These are phyloP conservation scores for Saturnispora serradocipensis DNA, from an alignment of 805 yeast species.

Conservation along the genomic window DNA sequence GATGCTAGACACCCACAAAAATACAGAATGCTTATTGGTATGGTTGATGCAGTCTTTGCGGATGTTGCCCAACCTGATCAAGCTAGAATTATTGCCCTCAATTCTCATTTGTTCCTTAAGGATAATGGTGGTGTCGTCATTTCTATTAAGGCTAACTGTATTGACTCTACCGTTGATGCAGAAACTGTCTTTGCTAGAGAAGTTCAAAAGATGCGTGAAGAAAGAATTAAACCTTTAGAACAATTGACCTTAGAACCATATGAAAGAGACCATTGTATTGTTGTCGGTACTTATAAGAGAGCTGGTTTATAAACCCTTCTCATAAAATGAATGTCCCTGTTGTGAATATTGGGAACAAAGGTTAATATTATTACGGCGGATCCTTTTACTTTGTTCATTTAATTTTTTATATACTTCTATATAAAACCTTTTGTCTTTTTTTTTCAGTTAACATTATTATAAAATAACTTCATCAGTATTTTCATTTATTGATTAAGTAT, in stretches of 20 bases:
- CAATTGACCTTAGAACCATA: conserved; percentile 98
- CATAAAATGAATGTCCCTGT: background rate
- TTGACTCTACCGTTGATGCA: conserved; percentile 98
- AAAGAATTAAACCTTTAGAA: conserved; percentile 95
- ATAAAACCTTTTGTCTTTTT: background rate
- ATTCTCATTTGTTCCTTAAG: conserved; percentile 95
- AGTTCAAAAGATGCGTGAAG: conserved; percentile 97
- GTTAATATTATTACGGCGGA: background rate
- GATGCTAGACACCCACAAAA: conserved; percentile 99
- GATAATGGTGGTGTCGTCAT: conserved; percentile 98
- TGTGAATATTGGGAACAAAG: background rate
- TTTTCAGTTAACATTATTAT: background rate
- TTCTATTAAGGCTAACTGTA: conserved; percentile 99
- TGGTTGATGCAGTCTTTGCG: conserved; percentile 98
- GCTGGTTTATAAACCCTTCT: conserved; percentile 46
- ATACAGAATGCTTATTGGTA: conserved; percentile 97
- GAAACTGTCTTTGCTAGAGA: conserved; percentile 99
- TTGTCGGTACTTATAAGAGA: conserved; percentile 94
- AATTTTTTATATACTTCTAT: background rate
- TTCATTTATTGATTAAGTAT: background rate
- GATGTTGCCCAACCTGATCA: conserved; percentile 99
- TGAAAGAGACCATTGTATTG: conserved; percentile 99
- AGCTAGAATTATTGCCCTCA: conserved; percentile 98
- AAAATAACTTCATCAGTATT: background rate
- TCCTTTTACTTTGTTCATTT: background rate